These are phyloP conservation scores for Arthrobotrys pseudoclavata DNA, from an alignment of 2,329 filamentous ascomycete species.

Conservation along the genomic window DNA sequence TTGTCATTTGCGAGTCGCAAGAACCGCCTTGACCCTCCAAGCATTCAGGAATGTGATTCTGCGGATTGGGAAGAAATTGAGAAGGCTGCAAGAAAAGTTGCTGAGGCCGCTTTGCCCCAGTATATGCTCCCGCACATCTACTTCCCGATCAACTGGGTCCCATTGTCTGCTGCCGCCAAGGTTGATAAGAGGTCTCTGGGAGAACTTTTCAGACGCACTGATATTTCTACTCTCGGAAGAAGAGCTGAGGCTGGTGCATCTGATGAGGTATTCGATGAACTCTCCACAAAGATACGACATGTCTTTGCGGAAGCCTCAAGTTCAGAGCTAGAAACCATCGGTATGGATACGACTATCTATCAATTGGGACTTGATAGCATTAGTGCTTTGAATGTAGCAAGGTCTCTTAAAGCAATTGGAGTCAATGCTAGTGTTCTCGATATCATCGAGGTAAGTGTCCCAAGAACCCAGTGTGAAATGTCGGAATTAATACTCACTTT, in stretches of 20 bases:
- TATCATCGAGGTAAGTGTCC: slow-evolving; percentile 74
- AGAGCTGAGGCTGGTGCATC: slow-evolving; percentile 67
- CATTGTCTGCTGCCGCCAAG: slow-evolving; percentile 81
- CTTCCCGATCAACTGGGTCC: slow-evolving; percentile 77
- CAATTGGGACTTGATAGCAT: slow-evolving; percentile 93
- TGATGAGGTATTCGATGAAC: slow-evolving; percentile 68
- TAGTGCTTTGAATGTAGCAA: slow-evolving; percentile 82
- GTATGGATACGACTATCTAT: slow-evolving; percentile 79
- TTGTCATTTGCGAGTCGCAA: slow-evolving; percentile 70
- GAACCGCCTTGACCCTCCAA: slow-evolving; percentile 64
- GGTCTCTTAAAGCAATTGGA: slow-evolving; percentile 74
- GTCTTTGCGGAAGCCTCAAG: slow-evolving; percentile 74
- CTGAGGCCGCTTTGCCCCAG: slow-evolving; percentile 73
- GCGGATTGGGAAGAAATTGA: slow-evolving; percentile 65
- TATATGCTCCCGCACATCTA: slow-evolving; percentile 86
- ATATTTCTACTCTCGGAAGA: slow-evolving; percentile 73
- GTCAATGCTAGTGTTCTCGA: slow-evolving; percentile 76
- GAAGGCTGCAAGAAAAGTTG: slow-evolving; percentile 70
- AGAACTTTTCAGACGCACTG: slow-evolving; percentile 54
- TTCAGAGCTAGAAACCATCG: slow-evolving; percentile 70
- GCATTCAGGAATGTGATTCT: slow-evolving; percentile 64
- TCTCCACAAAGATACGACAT: slow-evolving; percentile 71
- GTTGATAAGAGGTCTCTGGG: slow-evolving; percentile 74
- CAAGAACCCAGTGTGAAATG: not conserved
- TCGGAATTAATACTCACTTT: not conserved